Base-by-base conservation (phyloP, 2,329 filamentous ascomycete species). In the Sarocladium kiliense region DNA sequence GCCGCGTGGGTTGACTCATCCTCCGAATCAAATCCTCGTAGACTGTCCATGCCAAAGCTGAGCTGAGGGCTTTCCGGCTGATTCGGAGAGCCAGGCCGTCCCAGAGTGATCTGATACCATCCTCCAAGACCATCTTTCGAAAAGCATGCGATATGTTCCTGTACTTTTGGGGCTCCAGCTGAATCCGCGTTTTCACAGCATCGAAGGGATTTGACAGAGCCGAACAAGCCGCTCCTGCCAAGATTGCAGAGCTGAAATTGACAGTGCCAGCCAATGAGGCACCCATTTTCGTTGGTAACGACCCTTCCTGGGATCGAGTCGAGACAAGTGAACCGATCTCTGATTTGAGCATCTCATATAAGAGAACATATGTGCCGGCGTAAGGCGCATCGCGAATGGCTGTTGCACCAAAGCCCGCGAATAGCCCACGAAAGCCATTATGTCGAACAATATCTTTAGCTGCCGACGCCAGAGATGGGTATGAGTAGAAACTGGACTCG, bases 141-240 rank as follows among this genome's bases (percentile, higher is more conserved):
- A 81, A 85, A 1, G 92, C 91, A 58, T 88, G 84, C 61, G 89
- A 71, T 80, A 93, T 89, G 65, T 97, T 97, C 32, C 80, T 78
- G 66, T 97, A 99, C 56, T 82, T 80, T 6, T 77, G 77, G 3
- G 94, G 94, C 75, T 95, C 89, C 32, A 99, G 78, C 73, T 99
- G 94, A 62, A 99, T 85, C 51, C 94, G 78, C 21, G 94, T 99
- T 76, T 99, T 99, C 70, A 97, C 86, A 1, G 91, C 91, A 71
- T 99, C 94, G 65, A 97, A 97, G 0, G 94, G 94, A 69, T 99
- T 99, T 9, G 94, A 97, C 36, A 97, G 79, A 3, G 87, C 86
- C 1, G 92, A 97, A 55, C 91, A 95, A 27, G 89, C 74, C 1
- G 86, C 87, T 1, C 91, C 93, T 3, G 93, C 91, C 3, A 92